A percentile compares a stretch with the other conserved stretches of the same genome.
These are phyloP conservation scores for Xylaria polymorpha DNA, from an alignment of 2,329 filamentous ascomycete genomes.

Conservation along the genomic window DNA sequence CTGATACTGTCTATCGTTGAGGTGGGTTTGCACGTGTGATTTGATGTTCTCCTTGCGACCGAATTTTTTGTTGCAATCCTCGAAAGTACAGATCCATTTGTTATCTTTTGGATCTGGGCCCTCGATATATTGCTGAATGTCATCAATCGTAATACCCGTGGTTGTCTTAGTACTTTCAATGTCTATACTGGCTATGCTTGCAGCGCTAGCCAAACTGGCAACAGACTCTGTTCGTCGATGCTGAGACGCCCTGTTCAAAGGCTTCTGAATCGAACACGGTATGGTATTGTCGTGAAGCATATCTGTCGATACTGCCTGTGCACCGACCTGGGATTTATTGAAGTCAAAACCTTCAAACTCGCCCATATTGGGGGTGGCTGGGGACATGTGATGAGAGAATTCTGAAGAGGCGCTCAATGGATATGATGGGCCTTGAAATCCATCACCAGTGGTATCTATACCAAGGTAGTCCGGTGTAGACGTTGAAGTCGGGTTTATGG, in stretches of 20 bases:
- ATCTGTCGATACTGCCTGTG: slow-evolving; percentile 39
- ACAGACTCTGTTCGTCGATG: slow-evolving; percentile 70
- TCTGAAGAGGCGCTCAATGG: slow-evolving; percentile 58
- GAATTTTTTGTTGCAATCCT: slow-evolving; percentile 88
- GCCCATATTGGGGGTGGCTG: slow-evolving; percentile 61
- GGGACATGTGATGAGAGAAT: slow-evolving; percentile 64
- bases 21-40: slow-evolving; percentile 96
- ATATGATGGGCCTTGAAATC: slow-evolving; percentile 51
- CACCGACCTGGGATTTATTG: slow-evolving; percentile 57
- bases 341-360: slow-evolving; percentile 59
- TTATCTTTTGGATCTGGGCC: slow-evolving; percentile 78
- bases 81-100: slow-evolving; percentile 81
- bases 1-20: slow-evolving; percentile 94
- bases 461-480: slow-evolving; percentile 64
- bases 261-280: slow-evolving; percentile 43
- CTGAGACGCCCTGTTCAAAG: slow-evolving; percentile 50
- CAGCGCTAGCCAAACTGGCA: slow-evolving; percentile 67
- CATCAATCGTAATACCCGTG: slow-evolving; percentile 88
- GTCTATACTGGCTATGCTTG: slow-evolving; percentile 71
- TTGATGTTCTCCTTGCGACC: slow-evolving; percentile 99
- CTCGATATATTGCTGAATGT: slow-evolving; percentile 80
- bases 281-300: slow-evolving; percentile 34
- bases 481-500: slow-evolving; percentile 63
- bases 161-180: slow-evolving; percentile 75
- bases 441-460: slow-evolving; percentile 56